Evolutionary conservation across 2,329 filamentous ascomycete species (phyloP), one percentile per base, ranked within the genome.

Genomic region (Ophiobolus disseminans): DNA sequence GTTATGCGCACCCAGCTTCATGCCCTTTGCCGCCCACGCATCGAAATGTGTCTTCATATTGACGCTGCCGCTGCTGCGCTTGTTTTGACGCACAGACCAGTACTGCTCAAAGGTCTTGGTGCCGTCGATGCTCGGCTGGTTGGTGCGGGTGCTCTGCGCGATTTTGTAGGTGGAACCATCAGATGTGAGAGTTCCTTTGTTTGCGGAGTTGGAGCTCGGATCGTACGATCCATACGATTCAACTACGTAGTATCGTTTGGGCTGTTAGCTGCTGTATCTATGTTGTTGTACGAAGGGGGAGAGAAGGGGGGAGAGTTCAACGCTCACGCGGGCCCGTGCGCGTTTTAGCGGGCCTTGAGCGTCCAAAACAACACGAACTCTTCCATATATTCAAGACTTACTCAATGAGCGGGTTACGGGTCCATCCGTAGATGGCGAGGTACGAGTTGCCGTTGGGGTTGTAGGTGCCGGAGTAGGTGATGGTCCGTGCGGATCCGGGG

Each of bases 371-470:
- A n/a, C n/a, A n/a, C n/a, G n/a, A n/a, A n/a, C n/a, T n/a, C n/a
- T n/a, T n/a, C n/a, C n/a, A n/a, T n/a, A n/a, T n/a, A n/a, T n/a
- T n/a, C n/a, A n/a, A n/a, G n/a, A n/a, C n/a, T n/a, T n/a, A 84
- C 57, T 84, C 82, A 57, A 83, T 72, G 19, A 82, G 68, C 0
- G 80, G 80, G 64, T 76, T 78, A 26, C 68, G 73, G 7, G 78
- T 82, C 81, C 82, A 85, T 39, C 82, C 82, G 60, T 85, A 85
- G 40, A 85, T 63, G 26, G 82, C 69, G 21, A 86, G 78, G 62
- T 84, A 84, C 4, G 66, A 68, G 52, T 68, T 68, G 20, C 68
- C 68, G 32, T 60, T 63, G 48, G 71, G 65, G 23, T 49, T 59
- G 66, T 74, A 74, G 7, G 40, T 45, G 13, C 68, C 70, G 17